Conservation (phyloP, 2,329 filamentous ascomycete genomes). For the Leptoxyphium fumago region DNA sequence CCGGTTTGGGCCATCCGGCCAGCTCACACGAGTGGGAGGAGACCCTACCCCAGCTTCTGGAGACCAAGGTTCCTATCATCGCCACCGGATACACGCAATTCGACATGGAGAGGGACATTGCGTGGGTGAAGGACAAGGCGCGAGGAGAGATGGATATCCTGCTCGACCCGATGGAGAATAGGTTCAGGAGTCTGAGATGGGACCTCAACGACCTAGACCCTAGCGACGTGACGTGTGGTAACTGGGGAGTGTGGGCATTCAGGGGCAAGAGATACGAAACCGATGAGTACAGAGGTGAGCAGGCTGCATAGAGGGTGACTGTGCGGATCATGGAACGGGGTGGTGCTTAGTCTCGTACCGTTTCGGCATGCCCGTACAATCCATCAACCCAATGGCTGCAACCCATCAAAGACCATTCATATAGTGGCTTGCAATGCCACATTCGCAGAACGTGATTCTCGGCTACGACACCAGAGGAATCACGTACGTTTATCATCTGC, state of each 20-base stretch:
- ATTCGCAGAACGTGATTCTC: too few relatives aligned
- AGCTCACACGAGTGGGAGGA: conserved; percentile 88
- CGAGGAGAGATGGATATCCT: conserved; percentile 84
- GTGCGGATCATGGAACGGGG: too few relatives aligned
- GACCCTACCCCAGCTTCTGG: conserved; percentile 74
- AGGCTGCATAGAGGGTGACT: background rate
- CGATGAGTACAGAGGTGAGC: conserved; percentile 12
- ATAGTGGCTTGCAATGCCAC: too few relatives aligned
- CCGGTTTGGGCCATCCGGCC: conserved; percentile 85
- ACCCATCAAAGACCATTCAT: too few relatives aligned
- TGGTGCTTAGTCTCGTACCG: too few relatives aligned
- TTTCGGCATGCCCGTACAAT: too few relatives aligned
- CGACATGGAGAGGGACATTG: conserved; percentile 85
- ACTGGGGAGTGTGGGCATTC: conserved; percentile 96
- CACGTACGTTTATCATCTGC: too few relatives aligned
- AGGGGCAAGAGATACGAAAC: conserved; percentile 87
- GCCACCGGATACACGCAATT: conserved; percentile 92
- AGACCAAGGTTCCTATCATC: conserved; percentile 90
- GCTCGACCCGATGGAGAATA: conserved; percentile 83
- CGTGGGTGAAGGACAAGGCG: conserved; percentile 76
- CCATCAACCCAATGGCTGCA: too few relatives aligned
- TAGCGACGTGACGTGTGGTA: conserved; percentile 85
- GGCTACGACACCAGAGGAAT: too few relatives aligned
- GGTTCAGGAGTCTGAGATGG: conserved; percentile 87
- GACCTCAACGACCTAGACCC: conserved; percentile 93